These are phyloP conservation scores for Forsythia suspensa DNA, from an alignment of 257 asterid genomes.

Conservation along the genomic window DNA sequence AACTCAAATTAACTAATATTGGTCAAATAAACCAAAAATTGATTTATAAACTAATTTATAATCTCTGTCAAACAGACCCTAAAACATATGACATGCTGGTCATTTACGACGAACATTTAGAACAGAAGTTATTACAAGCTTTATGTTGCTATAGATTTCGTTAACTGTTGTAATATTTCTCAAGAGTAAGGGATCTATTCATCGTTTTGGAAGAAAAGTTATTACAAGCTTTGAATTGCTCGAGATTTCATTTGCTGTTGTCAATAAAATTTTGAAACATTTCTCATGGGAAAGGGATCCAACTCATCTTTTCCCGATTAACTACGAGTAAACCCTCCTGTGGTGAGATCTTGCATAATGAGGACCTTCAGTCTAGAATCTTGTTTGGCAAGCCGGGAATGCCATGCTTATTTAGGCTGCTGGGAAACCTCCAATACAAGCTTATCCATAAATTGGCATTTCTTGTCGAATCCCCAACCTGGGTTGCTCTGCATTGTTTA, in stretches of 20 bases:
- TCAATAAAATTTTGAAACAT: not conserved
- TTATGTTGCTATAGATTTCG: not conserved
- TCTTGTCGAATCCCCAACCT: constrained; percentile 94
- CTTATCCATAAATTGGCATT: constrained; percentile 90
- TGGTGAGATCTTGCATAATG: constrained; percentile 5
- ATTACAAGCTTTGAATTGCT: constrained; percentile 3
- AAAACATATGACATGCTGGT: too few species aligned
- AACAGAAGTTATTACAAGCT: not conserved
- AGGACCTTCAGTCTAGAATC: constrained; percentile 14
- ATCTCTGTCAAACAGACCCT: too few species aligned
- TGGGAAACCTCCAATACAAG: constrained; percentile 60
- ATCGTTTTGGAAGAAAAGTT: not conserved
- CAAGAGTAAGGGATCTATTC: not conserved
- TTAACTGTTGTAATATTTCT: not conserved
- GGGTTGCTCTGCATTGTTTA: constrained; percentile 76
- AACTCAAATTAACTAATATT: too few species aligned
- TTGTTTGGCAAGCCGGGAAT: not conserved
- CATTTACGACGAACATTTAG: not conserved
- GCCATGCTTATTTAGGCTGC: constrained; percentile 60
- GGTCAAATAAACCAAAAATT: too few species aligned
- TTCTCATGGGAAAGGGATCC: not conserved
- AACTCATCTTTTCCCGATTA: not conserved
- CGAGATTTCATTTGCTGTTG: not conserved
- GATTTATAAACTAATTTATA: too few species aligned
- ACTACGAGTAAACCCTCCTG: constrained; percentile 3